Evolutionary conservation across 2,329 filamentous ascomycete species (phyloP), one percentile per base, ranked within the genome.

Genomic region (Cordyceps farinosa): DNA sequence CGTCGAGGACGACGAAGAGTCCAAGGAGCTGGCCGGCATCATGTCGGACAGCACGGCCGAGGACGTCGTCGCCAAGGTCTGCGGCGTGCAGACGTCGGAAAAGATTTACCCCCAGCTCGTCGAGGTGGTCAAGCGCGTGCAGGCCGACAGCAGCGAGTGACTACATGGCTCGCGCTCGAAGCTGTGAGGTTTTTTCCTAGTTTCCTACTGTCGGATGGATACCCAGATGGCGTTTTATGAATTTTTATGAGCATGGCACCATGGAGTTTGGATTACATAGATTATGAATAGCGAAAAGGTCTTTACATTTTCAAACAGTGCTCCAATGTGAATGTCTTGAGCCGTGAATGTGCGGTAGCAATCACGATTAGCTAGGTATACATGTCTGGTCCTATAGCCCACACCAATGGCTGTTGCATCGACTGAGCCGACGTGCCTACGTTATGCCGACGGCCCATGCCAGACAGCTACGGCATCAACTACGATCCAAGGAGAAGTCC

Each of bases 1-100:
- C 70, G 90, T 97, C 62, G 86, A 93, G 70, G 92, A 88, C 13
- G 95, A 99, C 67, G 91, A 96, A 0, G 95, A 98, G 84, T 96
- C 90, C 67, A 82, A 80, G 68, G 88, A 96, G 78, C 84, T 99
- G 11, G 91, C 91, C 71, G 87, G 90, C 80, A 92, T 96, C 73
- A 89, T 99, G 80, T 87, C 90, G 65, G 83, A 88, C 66, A 84
- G 89, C 72, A 81, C 82, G 2, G 81, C 94, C 15, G 87, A 90
- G 69, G 88, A 90, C 1, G 90, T 94, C 9, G 91, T 94, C 52
- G 80, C 82, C 74, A 85, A 94, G 77, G 85, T 99, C 67, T 96
- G 91, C 69, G 92, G 92, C 47, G 82, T 99, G 63, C 87, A 92
- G 70, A 79, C 86, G 65, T 80, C 77, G 30, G 91, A 98, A 74